phyloP scores from a whole-genome alignment of 371 early-diverging fungal genomes.

The Mucor velutinosus region DNA sequence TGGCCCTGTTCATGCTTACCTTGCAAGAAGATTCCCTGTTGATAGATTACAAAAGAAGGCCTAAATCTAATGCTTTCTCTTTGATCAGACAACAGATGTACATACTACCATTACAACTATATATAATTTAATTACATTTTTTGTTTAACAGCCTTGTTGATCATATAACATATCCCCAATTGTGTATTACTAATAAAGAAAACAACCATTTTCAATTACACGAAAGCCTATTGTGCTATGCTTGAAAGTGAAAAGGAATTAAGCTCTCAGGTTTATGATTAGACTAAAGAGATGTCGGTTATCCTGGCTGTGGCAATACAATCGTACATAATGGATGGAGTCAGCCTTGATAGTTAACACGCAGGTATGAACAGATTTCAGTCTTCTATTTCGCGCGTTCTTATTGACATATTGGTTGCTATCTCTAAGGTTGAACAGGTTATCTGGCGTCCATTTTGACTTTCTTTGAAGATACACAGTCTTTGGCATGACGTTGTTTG shows the following conservation, averaged over 20 bases:
- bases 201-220: not conserved
- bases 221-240: not conserved
- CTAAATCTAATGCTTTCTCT: slow-evolving; percentile 10
- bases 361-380: not conserved
- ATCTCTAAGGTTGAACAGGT: not conserved
- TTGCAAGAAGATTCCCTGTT: slow-evolving; percentile 37
- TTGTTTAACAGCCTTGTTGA: not conserved
- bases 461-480: not conserved
- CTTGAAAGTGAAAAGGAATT: not conserved
- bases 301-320: not conserved
- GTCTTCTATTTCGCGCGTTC: not conserved
- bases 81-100: not conserved
- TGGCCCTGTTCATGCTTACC: slow-evolving; percentile 40
- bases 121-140: not conserved
- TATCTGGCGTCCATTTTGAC: not conserved
- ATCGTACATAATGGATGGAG: not conserved
- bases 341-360: not conserved
- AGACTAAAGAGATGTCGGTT: not conserved
- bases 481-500: not conserved
- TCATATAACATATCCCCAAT: slow-evolving; percentile 3
- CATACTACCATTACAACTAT: not conserved
- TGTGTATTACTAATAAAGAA: not conserved
- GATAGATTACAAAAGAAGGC: slow-evolving; percentile 32
- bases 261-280: not conserved
- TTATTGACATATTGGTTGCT: not conserved